Conservation (phyloP, 495 filamentous ascomycete genomes). For the Neurospora sp. region DNA sequence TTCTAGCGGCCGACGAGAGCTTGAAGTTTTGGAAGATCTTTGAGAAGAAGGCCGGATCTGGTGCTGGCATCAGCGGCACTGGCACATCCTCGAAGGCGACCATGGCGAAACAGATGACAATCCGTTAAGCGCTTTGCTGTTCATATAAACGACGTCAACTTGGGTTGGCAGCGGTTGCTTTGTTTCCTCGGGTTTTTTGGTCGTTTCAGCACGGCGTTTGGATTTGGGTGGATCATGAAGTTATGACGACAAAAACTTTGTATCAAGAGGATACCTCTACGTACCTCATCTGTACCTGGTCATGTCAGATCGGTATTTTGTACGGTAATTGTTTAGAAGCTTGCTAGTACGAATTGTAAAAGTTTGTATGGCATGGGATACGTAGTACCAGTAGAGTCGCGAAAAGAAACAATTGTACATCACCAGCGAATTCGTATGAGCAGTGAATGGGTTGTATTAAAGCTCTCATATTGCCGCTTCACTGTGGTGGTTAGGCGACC, state of each 20-base stretch:
- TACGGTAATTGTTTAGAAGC: not conserved
- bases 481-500: not conserved
- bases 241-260: not conserved
- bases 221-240: not conserved
- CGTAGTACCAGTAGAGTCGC: not conserved
- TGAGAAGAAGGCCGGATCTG: slow-evolving; percentile 82
- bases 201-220: slow-evolving; percentile 37
- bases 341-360: not conserved
- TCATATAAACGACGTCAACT: slow-evolving; percentile 3
- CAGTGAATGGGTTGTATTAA: not conserved
- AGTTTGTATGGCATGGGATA: not conserved
- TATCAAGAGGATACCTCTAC: not conserved
- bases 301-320: not conserved
- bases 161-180: slow-evolving; percentile 29
- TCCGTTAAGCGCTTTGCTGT: slow-evolving; percentile 50
- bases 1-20: slow-evolving; percentile 75
- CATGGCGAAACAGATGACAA: slow-evolving; percentile 94
- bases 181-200: slow-evolving; percentile 28
- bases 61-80: slow-evolving; percentile 47
- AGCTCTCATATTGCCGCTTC: not conserved
- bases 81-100: slow-evolving; percentile 47
- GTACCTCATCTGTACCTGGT: not conserved
- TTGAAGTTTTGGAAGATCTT: slow-evolving; percentile 99
- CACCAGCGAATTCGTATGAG: not conserved
- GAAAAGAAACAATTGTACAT: not conserved